Percentiles rank a stretch among this genome's conserved stretches.
These are phyloP conservation scores for Salicornia ramosissima DNA, from an alignment of 148 eudicot genomes.

Conservation along the genomic window DNA sequence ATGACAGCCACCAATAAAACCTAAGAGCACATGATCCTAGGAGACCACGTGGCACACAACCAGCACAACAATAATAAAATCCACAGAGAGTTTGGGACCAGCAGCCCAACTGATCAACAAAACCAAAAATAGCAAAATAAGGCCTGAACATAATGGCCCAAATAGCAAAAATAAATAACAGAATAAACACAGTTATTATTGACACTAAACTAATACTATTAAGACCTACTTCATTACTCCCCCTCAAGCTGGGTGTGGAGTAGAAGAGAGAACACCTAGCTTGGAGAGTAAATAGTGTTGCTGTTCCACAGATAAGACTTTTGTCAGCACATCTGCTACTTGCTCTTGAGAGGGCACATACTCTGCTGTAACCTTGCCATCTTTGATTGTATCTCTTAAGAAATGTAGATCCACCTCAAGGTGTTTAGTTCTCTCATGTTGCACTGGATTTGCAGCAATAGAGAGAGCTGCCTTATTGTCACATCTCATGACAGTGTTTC, in stretches of 20 bases:
- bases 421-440: neutral
- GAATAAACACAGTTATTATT: too few relatives aligned
- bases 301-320: neutral
- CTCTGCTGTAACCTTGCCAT: neutral
- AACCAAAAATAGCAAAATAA: too few relatives aligned
- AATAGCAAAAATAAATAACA: too few relatives aligned
- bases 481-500: neutral
- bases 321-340: neutral
- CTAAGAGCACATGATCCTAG: too few relatives aligned
- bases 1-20: too few relatives aligned
- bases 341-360: neutral
- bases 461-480: neutral
- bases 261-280: neutral
- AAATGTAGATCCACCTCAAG: neutral
- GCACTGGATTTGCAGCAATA: neutral
- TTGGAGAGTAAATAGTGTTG: neutral
- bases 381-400: neutral
- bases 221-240: neutral
- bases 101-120: too few relatives aligned
- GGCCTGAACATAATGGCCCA: too few relatives aligned
- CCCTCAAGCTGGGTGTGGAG: neutral
- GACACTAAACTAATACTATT: too few relatives aligned
- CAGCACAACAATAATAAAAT: too few relatives aligned
- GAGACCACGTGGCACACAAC: too few relatives aligned
- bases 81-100: too few relatives aligned